Conservation (phyloP, 1,284 basidiomycete genomes). For the Boletus smithii region DNA sequence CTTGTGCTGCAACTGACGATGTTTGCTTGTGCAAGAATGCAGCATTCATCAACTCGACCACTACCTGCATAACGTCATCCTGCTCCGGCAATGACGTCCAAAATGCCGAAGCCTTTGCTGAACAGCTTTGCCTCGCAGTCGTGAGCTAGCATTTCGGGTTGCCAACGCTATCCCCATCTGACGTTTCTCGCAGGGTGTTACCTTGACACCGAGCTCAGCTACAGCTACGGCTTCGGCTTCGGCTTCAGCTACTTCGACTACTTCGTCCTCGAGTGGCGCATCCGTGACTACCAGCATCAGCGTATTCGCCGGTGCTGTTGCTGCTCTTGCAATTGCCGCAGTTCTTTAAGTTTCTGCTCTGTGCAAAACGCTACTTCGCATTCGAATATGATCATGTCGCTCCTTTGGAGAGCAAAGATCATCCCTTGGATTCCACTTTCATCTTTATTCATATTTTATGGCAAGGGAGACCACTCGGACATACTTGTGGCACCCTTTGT, state of each 20-base stretch:
- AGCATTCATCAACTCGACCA: conserved; percentile 45
- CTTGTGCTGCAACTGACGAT: conserved; percentile 44
- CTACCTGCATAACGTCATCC: conserved; percentile 42
- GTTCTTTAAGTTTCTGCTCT: conserved; percentile 8
- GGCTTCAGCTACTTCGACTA: background rate
- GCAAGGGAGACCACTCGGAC: too few species aligned
- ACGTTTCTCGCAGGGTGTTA: conserved; percentile 44
- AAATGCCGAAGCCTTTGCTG: conserved; percentile 44
- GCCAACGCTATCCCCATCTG: background rate
- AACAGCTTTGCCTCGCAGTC: conserved; percentile 45
- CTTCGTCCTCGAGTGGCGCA: conserved; percentile 12
- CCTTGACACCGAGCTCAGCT: conserved; percentile 33
- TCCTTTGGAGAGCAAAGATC: background rate
- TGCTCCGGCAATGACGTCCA: conserved; percentile 49
- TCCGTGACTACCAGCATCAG: conserved; percentile 12
- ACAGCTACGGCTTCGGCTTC: background rate
- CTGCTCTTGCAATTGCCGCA: conserved; percentile 18
- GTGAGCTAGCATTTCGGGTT: conserved; percentile 36
- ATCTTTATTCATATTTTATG: too few species aligned
- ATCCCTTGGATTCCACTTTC: too few species aligned
- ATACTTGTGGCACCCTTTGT: too few species aligned
- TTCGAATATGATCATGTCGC: background rate
- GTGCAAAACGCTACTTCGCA: conserved; percentile 1
- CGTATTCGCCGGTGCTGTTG: conserved; percentile 18
- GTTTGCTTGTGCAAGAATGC: conserved; percentile 50